Evolutionary conservation across 2,329 filamentous ascomycete genomes (phyloP), one percentile per base, ranked within the genome.

Genomic region (Ceratocystis ficicola): DNA sequence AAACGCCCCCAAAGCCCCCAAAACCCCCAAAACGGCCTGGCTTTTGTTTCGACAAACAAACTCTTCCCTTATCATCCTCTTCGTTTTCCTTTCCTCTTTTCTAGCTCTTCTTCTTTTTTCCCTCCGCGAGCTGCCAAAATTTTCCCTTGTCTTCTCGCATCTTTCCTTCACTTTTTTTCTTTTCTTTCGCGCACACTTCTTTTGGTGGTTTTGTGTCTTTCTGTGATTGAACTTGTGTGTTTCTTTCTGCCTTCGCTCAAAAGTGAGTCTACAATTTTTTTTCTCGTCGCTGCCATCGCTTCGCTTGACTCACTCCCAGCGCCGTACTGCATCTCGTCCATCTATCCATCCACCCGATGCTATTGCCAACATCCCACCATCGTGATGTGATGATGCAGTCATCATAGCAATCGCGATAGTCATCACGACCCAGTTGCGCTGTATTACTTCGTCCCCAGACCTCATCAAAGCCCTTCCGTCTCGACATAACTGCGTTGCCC

Each of bases 181-280:
- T 79, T 79, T 77, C 75, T 77, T 77, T 73, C 75, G 75, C 75
- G 64, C 66, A 67, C 63, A 67, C 70, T 69, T 70, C 46, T 70
- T 70, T 70, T 69, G 64, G 46, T 67, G 70, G 67, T 72, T 69
- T 65, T 70, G 69, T 70, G 69, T 68, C 69, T 71, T 72, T 71
- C 69, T 69, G 70, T 69, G 44, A 63, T 50, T 68, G 25, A 59
- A 59, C 44, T 68, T 68, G 41, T 59, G 28, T 67, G 67, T 68
- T 71, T 68, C 70, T 71, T 71, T 68, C 70, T 71, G 69, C 69
- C 71, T 70, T 68, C 66, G 77, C 78, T 74, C 75, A 80, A 81
- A 80, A 80, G 79, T 81, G 74, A 80, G 79, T 80, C 69, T 59
- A 30, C 30, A 15, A n/a, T 36, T 70, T 68, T 57, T 70, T 61